Base-by-base conservation (phyloP, 1,284 basidiomycete species). In the Ustilago xerochloae region DNA sequence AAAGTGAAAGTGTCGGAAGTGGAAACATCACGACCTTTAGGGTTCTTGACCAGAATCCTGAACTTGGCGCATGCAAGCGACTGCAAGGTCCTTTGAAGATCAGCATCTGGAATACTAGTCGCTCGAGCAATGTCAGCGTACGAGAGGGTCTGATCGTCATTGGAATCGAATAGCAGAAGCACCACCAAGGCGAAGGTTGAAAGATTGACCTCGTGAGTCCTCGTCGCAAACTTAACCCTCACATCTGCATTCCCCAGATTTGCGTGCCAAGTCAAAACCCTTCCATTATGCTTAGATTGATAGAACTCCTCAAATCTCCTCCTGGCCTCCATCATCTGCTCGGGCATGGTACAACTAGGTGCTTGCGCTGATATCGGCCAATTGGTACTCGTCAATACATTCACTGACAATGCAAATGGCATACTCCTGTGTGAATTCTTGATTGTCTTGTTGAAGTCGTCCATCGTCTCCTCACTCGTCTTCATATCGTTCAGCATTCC, bases 401-500 rank as follows among this genome's bases (percentile, higher is more conserved):
- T 77, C 30, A 84, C 81, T 1, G 89, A 90, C 43, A 97, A 87
- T 49, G 95, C 93, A 68, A 95, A 88, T 4, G 89, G 87, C 16
- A 90, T 89, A 9, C 88, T 84, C 90, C 93, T 79, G 6, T 63
- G 46, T 63, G 54, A 54, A 63, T 88, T 89, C 39, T 86, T 85
- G 26, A 91, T 81, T 78, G 91, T 87, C 22, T 87, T 87, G 55
- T 88, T 88, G 85, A 94, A 99, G 5, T 88, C 89, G 53, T 89
- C 87, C 87, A 92, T 93, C 8, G 90, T 91, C 60, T 99, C 97
- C 26, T 88, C 86, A 18, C 93, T 96, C 36, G 97, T 85, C 80
- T 91, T 93, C 90, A 99, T 96, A 84, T 99, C 97, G 78, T 95
- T 90, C 88, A 99, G 96, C 97, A 99, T 99, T 57, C 97, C 96